Evolutionary conservation across 2,329 filamentous ascomycete species (phyloP).

Genomic region (Fusarium xylarioides): DNA sequence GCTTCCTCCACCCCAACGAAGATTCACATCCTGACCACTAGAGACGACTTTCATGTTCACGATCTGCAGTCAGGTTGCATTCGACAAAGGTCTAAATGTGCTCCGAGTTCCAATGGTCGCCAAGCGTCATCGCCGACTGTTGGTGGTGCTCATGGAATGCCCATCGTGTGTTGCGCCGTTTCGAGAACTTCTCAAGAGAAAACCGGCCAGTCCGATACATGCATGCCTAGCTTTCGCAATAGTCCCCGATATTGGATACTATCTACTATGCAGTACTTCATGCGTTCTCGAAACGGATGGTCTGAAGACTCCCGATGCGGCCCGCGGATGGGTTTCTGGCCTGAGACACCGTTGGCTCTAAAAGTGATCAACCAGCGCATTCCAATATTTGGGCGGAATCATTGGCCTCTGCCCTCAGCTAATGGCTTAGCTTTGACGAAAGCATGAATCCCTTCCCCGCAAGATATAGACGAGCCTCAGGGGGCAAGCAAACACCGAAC

Average conservation of each 20-base stretch:
- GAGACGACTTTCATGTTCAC: neutral
- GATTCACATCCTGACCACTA: neutral
- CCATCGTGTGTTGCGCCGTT: neutral
- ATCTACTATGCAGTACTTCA: neutral
- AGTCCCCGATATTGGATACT: neutral
- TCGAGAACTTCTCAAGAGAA: neutral
- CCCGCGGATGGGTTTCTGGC: neutral
- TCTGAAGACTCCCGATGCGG: neutral
- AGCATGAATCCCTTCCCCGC: neutral
- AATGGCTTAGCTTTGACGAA: neutral
- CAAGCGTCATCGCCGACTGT: neutral
- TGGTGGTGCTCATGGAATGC: neutral
- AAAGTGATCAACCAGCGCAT: slow-evolving; percentile 8
- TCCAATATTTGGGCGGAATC: neutral
- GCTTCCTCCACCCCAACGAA: neutral
- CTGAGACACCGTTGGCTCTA: slow-evolving; percentile 13
- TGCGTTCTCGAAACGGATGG: neutral
- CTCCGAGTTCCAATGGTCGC: neutral
- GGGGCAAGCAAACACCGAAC: no score
- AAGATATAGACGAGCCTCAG: neutral
- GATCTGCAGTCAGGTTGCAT: neutral
- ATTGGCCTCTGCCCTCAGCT: slow-evolving; percentile 1
- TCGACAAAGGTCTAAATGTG: neutral
- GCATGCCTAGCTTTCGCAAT: neutral
- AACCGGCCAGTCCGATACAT: neutral